phyloP scores from a whole-genome alignment of 352 stramenopile genomes.

The Phytophthora nicotianae region DNA sequence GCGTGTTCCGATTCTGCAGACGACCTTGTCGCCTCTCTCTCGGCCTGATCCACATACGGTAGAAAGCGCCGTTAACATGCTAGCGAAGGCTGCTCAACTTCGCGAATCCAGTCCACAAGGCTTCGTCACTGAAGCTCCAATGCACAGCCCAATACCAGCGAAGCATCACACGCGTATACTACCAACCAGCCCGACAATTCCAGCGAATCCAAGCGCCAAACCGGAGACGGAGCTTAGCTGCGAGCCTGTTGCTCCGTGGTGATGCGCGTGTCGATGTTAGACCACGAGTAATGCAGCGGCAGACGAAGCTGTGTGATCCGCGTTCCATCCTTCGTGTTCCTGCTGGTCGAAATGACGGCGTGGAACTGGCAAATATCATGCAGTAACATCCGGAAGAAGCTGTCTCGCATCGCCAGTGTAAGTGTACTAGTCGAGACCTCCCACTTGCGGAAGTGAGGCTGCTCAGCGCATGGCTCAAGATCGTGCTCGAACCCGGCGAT shows the following conservation, averaged over 20 bases:
- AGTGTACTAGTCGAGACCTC: conserved; percentile 68
- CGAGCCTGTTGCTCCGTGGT: conserved; percentile 39
- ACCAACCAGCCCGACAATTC: conserved; percentile 14
- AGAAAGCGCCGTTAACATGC: conserved; percentile 35
- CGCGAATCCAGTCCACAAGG: conserved; percentile 27
- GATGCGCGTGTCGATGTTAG: conserved; percentile 30
- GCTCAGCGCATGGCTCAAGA: conserved; percentile 56
- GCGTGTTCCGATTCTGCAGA: conserved; percentile 15
- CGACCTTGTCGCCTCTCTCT: conserved; percentile 34
- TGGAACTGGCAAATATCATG: conserved; percentile 82
- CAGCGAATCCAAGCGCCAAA: conserved; percentile 11
- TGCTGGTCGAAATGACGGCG: conserved; percentile 64
- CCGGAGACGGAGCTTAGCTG: conserved; percentile 13
- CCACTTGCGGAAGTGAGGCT: conserved; percentile 61
- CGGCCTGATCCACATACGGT: conserved; percentile 45
- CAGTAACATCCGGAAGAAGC: conserved; percentile 71
- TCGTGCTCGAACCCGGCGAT: conserved; percentile 57
- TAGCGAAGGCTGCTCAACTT: conserved; percentile 38
- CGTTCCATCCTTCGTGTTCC: conserved; percentile 67
- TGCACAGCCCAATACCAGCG: neutral
- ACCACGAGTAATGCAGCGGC: conserved; percentile 68
- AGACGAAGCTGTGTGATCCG: conserved; percentile 71
- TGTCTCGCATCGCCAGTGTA: conserved; percentile 74
- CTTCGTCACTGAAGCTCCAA: conserved; percentile 22
- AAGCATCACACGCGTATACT: conserved; percentile 29